phyloP scores from a whole-genome alignment of 352 stramenopile species.

The Phytophthora pini region DNA sequence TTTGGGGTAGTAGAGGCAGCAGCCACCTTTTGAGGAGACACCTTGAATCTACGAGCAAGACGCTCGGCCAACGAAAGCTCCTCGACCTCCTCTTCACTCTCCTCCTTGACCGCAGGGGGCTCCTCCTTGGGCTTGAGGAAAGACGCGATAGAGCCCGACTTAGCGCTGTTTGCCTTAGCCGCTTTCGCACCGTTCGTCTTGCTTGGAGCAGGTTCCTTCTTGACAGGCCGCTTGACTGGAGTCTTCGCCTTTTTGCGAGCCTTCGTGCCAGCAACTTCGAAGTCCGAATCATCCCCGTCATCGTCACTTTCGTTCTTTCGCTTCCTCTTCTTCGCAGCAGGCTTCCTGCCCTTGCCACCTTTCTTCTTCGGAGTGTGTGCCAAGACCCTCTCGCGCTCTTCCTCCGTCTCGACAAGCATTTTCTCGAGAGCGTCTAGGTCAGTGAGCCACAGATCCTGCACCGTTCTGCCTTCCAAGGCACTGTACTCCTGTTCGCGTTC shows the following conservation, averaged over 20 bases:
- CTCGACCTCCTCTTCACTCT: slow-evolving; percentile 69
- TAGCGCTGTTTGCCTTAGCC: slow-evolving; percentile 21
- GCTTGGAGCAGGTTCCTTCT: slow-evolving; percentile 34
- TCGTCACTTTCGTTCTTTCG: slow-evolving; percentile 54
- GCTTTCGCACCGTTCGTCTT: slow-evolving; percentile 26
- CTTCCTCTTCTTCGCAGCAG: slow-evolving; percentile 52
- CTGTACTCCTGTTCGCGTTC: slow-evolving; percentile 88
- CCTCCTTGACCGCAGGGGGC: slow-evolving; percentile 34
- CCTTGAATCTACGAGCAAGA: slow-evolving; percentile 59
- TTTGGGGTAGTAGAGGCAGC: slow-evolving; percentile 25
- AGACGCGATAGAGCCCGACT: slow-evolving; percentile 47
- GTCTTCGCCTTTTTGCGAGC: slow-evolving; percentile 55
- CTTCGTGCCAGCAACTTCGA: slow-evolving; percentile 43
- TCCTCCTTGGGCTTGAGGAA: slow-evolving; percentile 63
- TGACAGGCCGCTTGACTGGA: slow-evolving; percentile 38
- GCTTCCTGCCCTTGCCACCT: slow-evolving; percentile 45
- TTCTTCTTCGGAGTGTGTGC: slow-evolving; percentile 70
- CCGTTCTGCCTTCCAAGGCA: slow-evolving; percentile 77
- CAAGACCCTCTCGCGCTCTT: slow-evolving; percentile 56
- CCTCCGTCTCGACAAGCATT: slow-evolving; percentile 73
- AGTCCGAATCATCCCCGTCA: slow-evolving; percentile 75
- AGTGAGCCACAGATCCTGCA: slow-evolving; percentile 92
- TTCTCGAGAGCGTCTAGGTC: slow-evolving; percentile 93
- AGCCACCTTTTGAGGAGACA: slow-evolving; percentile 50
- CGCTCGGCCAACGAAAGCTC: slow-evolving; percentile 79